Conservation (phyloP, 768 basidiomycete genomes). For the Boletus vermiculosoides region DNA sequence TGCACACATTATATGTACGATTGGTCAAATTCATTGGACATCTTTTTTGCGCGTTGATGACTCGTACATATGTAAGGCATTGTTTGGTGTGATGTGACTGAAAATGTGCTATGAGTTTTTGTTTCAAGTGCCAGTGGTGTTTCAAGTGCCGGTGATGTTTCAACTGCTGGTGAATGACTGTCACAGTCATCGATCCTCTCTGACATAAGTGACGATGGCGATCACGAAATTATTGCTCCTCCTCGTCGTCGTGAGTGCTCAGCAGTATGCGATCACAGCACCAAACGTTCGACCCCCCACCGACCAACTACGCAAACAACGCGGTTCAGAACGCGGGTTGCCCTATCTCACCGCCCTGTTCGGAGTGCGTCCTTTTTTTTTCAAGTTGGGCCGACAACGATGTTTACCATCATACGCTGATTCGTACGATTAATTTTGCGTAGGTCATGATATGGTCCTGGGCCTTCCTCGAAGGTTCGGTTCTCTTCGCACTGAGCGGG, state of each 20-base stretch:
- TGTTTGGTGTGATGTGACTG: no score
- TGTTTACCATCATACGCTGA: not conserved
- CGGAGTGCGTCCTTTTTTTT: not conserved
- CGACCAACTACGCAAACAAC: slow-evolving; percentile 13
- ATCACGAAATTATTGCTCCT: slow-evolving; percentile 10
- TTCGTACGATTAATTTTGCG: not conserved
- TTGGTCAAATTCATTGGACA: not conserved
- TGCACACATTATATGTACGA: not conserved
- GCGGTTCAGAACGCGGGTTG: not conserved
- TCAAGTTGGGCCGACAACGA: no score
- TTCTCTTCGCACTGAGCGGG: not conserved
- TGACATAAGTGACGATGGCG: not conserved
- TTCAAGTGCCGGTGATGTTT: no score
- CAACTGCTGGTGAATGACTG: no score
- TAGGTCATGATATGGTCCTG: slow-evolving; percentile 2
- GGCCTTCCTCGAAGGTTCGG: slow-evolving; percentile 10
- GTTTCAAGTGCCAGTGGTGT: no score
- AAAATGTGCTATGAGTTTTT: no score
- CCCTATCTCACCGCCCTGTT: not conserved
- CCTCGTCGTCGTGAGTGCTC: not conserved
- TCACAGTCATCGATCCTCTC: not conserved
- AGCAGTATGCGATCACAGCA: slow-evolving; percentile 4
- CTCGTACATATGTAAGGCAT: no score
- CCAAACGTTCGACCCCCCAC: slow-evolving; percentile 17
- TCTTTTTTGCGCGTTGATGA: not conserved